Percentiles rank a stretch among this genome's conserved stretches.
Evolutionary conservation across 345 rosid species (phyloP).

Genomic region (Turnera subulata): DNA sequence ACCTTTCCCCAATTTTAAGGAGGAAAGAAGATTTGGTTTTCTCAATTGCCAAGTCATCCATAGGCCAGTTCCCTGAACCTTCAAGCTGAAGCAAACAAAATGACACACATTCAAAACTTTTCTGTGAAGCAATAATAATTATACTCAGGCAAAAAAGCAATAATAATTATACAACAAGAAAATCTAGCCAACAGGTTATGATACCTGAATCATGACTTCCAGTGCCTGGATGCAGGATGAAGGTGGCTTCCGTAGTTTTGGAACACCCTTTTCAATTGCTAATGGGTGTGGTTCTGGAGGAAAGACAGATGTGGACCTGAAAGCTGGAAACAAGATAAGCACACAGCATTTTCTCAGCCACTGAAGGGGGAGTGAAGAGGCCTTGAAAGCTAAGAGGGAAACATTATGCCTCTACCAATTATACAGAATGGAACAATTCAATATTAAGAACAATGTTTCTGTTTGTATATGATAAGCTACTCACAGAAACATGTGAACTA

Average conservation of each 20-base stretch:
- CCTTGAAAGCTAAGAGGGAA: neutral
- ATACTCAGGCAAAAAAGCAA: too few relatives aligned
- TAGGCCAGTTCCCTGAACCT: slow-evolving; percentile 98
- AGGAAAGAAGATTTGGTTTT: slow-evolving; percentile 90
- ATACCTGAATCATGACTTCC: slow-evolving; percentile 92
- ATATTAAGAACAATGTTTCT: neutral
- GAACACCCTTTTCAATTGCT: slow-evolving; percentile 42
- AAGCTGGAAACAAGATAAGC: slow-evolving; percentile 49
- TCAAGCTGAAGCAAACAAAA: slow-evolving; percentile 57
- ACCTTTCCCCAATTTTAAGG: slow-evolving; percentile 89
- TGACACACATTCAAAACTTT: too few relatives aligned
- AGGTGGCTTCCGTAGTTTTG: slow-evolving; percentile 42
- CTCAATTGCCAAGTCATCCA: slow-evolving; percentile 78
- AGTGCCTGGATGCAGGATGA: slow-evolving; percentile 68
- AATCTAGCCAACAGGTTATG: slow-evolving; percentile 3
- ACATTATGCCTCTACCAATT: neutral
- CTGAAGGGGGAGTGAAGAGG: neutral
- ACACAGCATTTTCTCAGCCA: slow-evolving; percentile 7
- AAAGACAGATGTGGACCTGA: slow-evolving; percentile 80
- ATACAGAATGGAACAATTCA: too few relatives aligned
- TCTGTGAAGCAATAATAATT: too few relatives aligned
- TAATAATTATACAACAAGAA: too few relatives aligned
- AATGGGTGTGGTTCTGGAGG: slow-evolving; percentile 92
- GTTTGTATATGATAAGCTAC: neutral
- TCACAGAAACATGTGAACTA: neutral